Evolutionary conservation across 257 asterid genomes (phyloP), one percentile per base, ranked within the genome.

Genomic region (Gentiana straminea): DNA sequence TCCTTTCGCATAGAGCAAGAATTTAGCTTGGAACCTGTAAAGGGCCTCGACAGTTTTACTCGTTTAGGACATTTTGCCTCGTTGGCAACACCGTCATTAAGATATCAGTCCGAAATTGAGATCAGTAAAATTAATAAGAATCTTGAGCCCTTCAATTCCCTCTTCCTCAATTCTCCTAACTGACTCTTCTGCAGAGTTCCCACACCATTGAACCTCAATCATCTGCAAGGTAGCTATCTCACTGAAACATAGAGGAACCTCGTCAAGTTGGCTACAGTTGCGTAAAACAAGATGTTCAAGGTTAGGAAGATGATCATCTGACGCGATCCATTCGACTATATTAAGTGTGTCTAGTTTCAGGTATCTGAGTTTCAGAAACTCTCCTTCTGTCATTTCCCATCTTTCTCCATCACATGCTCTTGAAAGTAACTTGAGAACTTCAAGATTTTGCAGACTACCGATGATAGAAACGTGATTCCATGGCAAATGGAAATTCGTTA

Each of bases 381-480:
- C 54, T 0, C 63, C n/a, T 1, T 58, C 54, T 11, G 4, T n/a
- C 63, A 58, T 58, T 39, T 59, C 63, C 63, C 63, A 59, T 12
- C 6, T 35, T 7, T 33, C 3, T 5, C 38, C 47, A 45, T 58
- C 54, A 4, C 46, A 59, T 0, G 47, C 35, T 10, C 13, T 35
- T 44, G 45, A 58, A 35, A 59, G 3, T 35, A 59, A 36, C 35
- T 59, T 59, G 46, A 59, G 63, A 36, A 59, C 54, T 43, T 59
- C 44, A 0, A 59, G 54, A 6, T 59, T 59, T 47, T 49, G 53
- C 35, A 48, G 39, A 11, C 7, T 13, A 2, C 63, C 47, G 4
- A 60, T 51, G 1, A 44, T 8, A 2, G 63, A 59, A 11, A 59
- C n/a, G 4, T 47, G 43, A 35, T 33, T 13, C 55, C 63, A 35